Base-by-base conservation (phyloP, 2,329 filamentous ascomycete species). In the Trichoderma koningiopsis region DNA sequence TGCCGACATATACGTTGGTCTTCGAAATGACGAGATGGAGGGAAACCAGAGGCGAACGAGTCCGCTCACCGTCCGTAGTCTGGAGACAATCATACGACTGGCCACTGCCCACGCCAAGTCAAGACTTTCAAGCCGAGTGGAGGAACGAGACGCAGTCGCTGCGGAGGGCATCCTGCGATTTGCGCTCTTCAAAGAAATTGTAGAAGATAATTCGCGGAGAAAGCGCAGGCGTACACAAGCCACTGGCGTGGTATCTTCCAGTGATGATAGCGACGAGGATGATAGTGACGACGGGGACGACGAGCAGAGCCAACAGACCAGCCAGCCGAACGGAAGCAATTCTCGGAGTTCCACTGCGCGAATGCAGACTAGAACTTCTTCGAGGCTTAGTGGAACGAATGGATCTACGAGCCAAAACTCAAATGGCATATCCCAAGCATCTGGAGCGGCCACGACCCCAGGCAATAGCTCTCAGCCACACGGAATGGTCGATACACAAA, bases 71-170 rank as follows among this genome's bases (percentile, higher is more conserved):
- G 95, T 97, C 7, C 93, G 96, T 89, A 98, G 95, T 2, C 85
- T 99, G 19, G 96, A 99, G 81, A 99, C 96, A 0, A 86, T 99
- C n/a, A 98, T 99, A 78, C 96, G 96, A 89, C 86, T 99, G 22
- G 92, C 96, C 5, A 98, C 95, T 0, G 96, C 96, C 1, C 96
- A 99, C 75, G 96, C 96, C 71, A 99, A 98, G 81, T 89, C 94
- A 7, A 89, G 96, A 35, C 85, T 99, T 7, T 97, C 94, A 0
- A 94, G 89, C 76, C 86, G 93, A 52, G 93, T 99, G 3, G 94
- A 98, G 73, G 92, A 97, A 78, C 90, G 91, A 68, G 96, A 99
- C 79, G 94, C 95, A 1, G 83, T 92, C 65, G 90, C 94, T 40
- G 96, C 96, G 11, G 95, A 99, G 79, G 87, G 89, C 10, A 97